phyloP scores from a whole-genome alignment of 2,329 filamentous ascomycete species.

The Fusarium albosuccineum region DNA sequence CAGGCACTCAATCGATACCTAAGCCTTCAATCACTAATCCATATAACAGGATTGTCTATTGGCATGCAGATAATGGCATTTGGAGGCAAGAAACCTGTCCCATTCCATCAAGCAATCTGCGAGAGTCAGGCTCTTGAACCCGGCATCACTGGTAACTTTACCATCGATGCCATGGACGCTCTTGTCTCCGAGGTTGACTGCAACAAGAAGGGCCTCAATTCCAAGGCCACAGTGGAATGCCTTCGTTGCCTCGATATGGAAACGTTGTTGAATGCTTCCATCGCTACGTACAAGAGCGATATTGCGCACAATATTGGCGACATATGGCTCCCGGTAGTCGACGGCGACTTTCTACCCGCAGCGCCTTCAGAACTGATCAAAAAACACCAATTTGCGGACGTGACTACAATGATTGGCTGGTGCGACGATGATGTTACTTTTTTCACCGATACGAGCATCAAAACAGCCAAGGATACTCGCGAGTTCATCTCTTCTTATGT shows the following conservation, averaged over 20 bases:
- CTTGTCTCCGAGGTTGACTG: not conserved
- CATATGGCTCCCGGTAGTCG: not conserved
- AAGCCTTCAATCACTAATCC: no score
- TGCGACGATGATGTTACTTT: not conserved
- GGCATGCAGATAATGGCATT: not conserved
- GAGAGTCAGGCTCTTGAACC: not conserved
- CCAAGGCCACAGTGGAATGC: not conserved
- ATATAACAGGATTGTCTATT: not conserved
- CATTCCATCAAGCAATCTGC: not conserved
- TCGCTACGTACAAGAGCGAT: not conserved
- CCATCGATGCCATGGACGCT: not conserved
- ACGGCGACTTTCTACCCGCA: not conserved
- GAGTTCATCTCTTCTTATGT: not conserved
- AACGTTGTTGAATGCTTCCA: not conserved
- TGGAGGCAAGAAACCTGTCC: not conserved
- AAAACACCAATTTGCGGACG: not conserved
- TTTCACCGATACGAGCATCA: not conserved
- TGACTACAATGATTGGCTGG: not conserved
- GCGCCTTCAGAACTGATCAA: not conserved
- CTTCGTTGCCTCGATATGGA: not conserved
- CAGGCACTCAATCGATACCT: no score
- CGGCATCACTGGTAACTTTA: not conserved
- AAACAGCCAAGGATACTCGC: not conserved
- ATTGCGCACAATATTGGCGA: not conserved
- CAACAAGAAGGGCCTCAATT: not conserved